These are phyloP conservation scores for Botrytis deweyae DNA, from an alignment of 2,329 filamentous ascomycete species.

Conservation along the genomic window DNA sequence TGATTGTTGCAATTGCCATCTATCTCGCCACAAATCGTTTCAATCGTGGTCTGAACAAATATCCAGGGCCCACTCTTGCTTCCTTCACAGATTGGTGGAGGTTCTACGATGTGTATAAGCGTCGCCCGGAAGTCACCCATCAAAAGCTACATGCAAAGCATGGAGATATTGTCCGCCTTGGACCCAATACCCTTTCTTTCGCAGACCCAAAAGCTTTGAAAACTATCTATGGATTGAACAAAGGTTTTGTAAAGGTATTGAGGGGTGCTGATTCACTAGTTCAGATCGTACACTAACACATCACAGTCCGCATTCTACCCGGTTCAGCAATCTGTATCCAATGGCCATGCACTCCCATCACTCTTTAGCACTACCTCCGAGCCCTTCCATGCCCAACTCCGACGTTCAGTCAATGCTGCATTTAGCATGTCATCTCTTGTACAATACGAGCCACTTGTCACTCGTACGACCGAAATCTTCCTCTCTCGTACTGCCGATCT, in stretches of 20 bases:
- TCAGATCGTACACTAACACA: background rate
- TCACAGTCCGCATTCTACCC: slow-evolving; percentile 74
- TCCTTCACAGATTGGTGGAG: slow-evolving; percentile 73
- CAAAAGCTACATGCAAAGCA: slow-evolving; percentile 66
- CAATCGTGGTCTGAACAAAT: slow-evolving; percentile 62
- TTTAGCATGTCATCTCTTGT: slow-evolving; percentile 77
- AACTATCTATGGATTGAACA: slow-evolving; percentile 78
- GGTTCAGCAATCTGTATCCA: slow-evolving; percentile 70
- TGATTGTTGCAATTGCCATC: slow-evolving; percentile 39
- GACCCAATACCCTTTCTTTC: slow-evolving; percentile 73
- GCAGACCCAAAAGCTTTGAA: slow-evolving; percentile 71
- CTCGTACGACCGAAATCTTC: slow-evolving; percentile 71
- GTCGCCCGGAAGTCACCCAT: slow-evolving; percentile 66
- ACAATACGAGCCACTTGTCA: slow-evolving; percentile 78
- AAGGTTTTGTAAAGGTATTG: slow-evolving; percentile 72
- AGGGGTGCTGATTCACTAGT: background rate
- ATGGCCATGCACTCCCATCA: slow-evolving; percentile 66
- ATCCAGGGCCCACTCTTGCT: slow-evolving; percentile 70
- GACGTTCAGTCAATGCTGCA: slow-evolving; percentile 71
- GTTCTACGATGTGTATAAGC: slow-evolving; percentile 64
- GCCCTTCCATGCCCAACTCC: slow-evolving; percentile 71
- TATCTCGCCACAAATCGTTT: slow-evolving; percentile 52
- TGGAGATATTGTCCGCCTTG: slow-evolving; percentile 72
- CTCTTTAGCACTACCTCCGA: slow-evolving; percentile 78
- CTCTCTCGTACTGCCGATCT: slow-evolving; percentile 59